Evolutionary conservation across 306 rosid genomes (phyloP), one percentile per base, ranked within the genome.

Genomic region (Senna siamea): DNA sequence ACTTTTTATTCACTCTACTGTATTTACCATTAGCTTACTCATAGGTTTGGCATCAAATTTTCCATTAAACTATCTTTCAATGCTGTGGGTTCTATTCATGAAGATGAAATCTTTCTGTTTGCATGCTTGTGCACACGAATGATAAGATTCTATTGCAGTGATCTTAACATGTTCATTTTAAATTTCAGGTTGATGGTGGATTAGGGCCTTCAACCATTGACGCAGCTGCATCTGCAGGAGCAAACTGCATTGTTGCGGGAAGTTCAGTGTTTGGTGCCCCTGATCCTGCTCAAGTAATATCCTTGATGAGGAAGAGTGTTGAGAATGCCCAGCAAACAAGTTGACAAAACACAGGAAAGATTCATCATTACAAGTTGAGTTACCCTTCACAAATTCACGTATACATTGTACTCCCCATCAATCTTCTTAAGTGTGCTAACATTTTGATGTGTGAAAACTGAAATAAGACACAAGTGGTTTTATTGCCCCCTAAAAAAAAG

Each of bases 201-300:
- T 80, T 94, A 79, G 99, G 99, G 60, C 95, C 97, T 83, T 94
- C 99, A 62, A 94, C 97, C 61, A 88, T 94, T 28, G 87, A 84
- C 7, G 18, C 13, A 10, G 97, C 99, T 7, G 95, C 97, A 59
- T 75, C 89, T 15, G 96, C 97, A 0, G 97, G 97, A 64, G 97
- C 97, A 38, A 92, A 94, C 74, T 94, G 97, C 84, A 92, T 94
- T 58, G 99, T 94, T 48, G 97, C 97, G 15, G 97, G 99, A 79
- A 94, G 96, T 79, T 94, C 99, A 11, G 97, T 94, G 76, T 92
- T 94, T 69, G 96, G 99, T 78, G 93, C 95, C 73, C 73, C 96
- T 4, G 92, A 92, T 53, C 99, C 99, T 50, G 87, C 79, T 53
- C 67, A 86, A 58, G 97, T 92, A 38, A 91, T 92, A 71, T 89